Conservation (phyloP, 2,329 filamentous ascomycete species). For the Ophiostoma tasmaniense region DNA sequence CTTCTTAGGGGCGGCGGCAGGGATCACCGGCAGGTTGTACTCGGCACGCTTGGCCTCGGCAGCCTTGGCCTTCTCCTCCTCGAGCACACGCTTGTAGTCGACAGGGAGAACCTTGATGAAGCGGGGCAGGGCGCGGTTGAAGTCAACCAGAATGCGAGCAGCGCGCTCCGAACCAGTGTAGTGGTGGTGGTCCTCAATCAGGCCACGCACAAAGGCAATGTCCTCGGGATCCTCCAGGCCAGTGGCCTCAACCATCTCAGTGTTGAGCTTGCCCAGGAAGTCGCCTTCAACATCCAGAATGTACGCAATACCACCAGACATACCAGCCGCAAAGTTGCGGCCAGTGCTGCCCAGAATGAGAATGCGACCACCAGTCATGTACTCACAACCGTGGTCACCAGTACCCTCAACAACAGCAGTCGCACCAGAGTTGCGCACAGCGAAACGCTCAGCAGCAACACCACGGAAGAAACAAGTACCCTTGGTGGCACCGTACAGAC, state of each 20-base stretch:
- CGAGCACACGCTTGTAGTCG: slow-evolving; percentile 89
- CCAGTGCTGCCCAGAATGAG: slow-evolving; percentile 81
- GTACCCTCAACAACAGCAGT: slow-evolving; percentile 94
- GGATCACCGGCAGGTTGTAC: slow-evolving; percentile 14
- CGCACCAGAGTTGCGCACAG: slow-evolving; percentile 91
- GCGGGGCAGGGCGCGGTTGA: slow-evolving; percentile 78
- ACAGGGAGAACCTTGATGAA: slow-evolving; percentile 91
- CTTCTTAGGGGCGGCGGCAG: slow-evolving; percentile 55
- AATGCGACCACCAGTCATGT: slow-evolving; percentile 95
- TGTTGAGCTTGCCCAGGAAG: slow-evolving; percentile 89
- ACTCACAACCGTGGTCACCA: slow-evolving; percentile 94
- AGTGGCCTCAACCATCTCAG: slow-evolving; percentile 91
- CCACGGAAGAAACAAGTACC: slow-evolving; percentile 96
- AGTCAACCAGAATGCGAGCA: slow-evolving; percentile 88
- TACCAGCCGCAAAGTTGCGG: slow-evolving; percentile 95
- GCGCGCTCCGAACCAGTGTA: slow-evolving; percentile 95
- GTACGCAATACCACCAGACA: slow-evolving; percentile 97
- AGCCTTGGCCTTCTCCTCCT: slow-evolving; percentile 77
- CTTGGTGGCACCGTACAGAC: slow-evolving; percentile 84
- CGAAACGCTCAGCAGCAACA: slow-evolving; percentile 91
- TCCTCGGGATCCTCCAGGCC: slow-evolving; percentile 76
- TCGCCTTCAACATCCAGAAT: slow-evolving; percentile 83
- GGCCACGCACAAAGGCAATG: slow-evolving; percentile 79
- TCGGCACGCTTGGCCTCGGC: slow-evolving; percentile 77
- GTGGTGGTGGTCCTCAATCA: slow-evolving; percentile 95